phyloP scores from a whole-genome alignment of 495 filamentous ascomycete genomes.

The Penicillium daleae region DNA sequence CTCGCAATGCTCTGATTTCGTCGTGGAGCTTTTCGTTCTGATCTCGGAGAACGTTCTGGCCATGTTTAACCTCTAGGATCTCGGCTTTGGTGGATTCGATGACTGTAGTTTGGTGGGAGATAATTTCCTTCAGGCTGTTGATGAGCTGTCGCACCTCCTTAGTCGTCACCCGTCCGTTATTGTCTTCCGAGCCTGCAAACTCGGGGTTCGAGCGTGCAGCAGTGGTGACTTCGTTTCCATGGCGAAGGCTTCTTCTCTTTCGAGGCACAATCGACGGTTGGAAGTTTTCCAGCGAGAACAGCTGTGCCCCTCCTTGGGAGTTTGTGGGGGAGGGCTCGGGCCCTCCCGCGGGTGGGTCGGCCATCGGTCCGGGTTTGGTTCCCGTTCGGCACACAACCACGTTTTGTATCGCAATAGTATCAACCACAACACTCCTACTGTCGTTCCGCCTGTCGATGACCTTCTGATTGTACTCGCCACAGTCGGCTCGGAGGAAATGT shows the following conservation, averaged over 20 bases:
- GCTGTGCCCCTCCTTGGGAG: background rate
- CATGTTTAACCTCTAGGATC: slow-evolving; percentile 6
- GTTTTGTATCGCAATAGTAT: too few species aligned
- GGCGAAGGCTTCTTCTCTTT: background rate
- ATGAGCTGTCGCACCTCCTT: background rate
- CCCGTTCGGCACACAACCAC: too few species aligned
- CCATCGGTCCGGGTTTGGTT: background rate
- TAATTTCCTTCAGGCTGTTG: background rate
- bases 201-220: background rate
- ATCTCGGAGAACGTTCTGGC: slow-evolving; percentile 5
- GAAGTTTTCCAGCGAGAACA: background rate
- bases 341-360: background rate
- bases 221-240: background rate
- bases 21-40: slow-evolving; percentile 16
- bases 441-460: too few species aligned
- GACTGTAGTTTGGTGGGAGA: background rate
- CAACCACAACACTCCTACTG: too few species aligned
- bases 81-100: slow-evolving; percentile 1
- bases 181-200: background rate
- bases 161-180: background rate
- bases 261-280: background rate
- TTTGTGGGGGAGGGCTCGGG: background rate
- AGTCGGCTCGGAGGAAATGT: too few species aligned
- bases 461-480: too few species aligned
- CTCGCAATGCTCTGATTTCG: background rate